Conservation (phyloP, 208 protist species). For the Trichomonas tenax region DNA sequence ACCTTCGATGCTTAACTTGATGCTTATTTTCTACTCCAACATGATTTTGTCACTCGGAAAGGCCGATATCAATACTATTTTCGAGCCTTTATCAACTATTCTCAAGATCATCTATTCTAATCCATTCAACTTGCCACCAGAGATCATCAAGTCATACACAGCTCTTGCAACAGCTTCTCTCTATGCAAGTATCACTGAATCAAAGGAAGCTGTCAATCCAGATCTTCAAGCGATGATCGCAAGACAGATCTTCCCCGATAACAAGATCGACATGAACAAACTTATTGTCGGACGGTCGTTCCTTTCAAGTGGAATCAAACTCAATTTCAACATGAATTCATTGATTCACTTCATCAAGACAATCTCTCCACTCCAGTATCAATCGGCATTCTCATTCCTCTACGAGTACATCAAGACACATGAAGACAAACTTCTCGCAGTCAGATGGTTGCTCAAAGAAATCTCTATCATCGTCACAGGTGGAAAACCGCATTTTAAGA, state of each 20-base stretch:
- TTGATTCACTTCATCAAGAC: neutral
- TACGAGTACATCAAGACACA: neutral
- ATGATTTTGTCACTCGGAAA: neutral
- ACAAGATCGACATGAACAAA: neutral
- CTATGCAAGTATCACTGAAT: neutral
- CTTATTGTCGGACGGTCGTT: neutral
- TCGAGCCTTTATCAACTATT: neutral
- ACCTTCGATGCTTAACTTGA: neutral
- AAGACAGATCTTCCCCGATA: neutral
- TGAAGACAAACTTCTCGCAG: neutral
- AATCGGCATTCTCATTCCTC: neutral
- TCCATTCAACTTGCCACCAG: neutral
- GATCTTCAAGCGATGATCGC: neutral
- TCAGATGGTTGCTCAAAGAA: neutral
- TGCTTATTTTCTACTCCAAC: neutral
- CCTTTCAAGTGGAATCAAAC: neutral
- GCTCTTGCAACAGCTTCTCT: neutral
- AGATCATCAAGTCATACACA: neutral
- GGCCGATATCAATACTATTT: neutral
- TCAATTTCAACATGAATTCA: neutral
- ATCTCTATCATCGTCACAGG: neutral
- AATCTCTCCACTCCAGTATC: neutral
- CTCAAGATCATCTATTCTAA: neutral
- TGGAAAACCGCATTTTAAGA: neutral
- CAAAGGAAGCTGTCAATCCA: neutral